Base-by-base conservation (phyloP, 306 rosid species). In the Fragaria vesca region DNA sequence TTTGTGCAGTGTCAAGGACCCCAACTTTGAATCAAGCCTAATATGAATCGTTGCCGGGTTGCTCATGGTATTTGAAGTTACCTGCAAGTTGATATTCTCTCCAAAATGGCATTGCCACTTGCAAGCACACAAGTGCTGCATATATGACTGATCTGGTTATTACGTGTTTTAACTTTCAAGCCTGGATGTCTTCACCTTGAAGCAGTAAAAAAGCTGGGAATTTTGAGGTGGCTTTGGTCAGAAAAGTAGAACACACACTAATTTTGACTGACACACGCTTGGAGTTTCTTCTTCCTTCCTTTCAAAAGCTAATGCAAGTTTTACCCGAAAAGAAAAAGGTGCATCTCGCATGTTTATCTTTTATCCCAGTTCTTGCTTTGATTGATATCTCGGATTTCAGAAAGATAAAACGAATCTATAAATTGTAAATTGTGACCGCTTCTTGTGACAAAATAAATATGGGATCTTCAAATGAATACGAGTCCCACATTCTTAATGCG, bases 181-280 rank as follows among this genome's bases (percentile, higher is more conserved):
- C 8, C 72, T 42, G 72, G 72, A 67, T 40, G 26, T 42, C 50
- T 67, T 66, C 46, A 66, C 32, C 72, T 18, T 67, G 72, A 67
- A 68, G 72, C 52, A n/a, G 72, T 42, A 42, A 68, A 42, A n/a
- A 42, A 43, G 72, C 0, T n/a, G 32, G 72, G 71, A 42, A 4
- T 34, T 66, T 66, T 67, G 52, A 40, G 72, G 69, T 32, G 46
- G 46, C 47, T 34, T 65, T 1, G 21, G 21, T n/a, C 72, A 40
- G 51, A 10, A 67, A 67, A 67, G 51, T 46, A 40, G n/a, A 20
- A 67, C 28, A 3, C 17, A 67, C 17, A 67, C 72, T 20, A 11
- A 10, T 67, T 40, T 66, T 67, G 72, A 67, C 51, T 4, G 32
- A 40, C 71, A 16, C 10, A 36, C 48, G 30, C 51, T 67, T 65